Evolutionary conservation across 192 early-diverging fungal genomes (phyloP).

Genomic region (Backusella psychrophila): DNA sequence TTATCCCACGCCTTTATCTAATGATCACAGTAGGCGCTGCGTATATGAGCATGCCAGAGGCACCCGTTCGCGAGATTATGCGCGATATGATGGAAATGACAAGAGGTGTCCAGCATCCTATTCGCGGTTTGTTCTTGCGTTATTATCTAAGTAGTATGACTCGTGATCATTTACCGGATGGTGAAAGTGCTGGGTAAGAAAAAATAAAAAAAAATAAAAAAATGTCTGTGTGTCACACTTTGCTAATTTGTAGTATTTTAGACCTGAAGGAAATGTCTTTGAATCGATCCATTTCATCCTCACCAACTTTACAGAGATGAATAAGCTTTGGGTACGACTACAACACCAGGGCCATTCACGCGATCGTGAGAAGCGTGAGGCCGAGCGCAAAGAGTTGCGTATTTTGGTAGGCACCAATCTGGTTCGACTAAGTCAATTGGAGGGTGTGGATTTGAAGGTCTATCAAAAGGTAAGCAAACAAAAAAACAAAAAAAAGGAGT

Average conservation of each 20-base stretch:
- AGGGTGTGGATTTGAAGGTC: conserved; percentile 78
- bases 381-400: conserved; percentile 92
- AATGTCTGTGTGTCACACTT: too few species aligned
- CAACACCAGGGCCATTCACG: conserved; percentile 95
- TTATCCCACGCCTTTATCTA: conserved; percentile 95
- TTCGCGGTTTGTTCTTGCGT: conserved; percentile 93
- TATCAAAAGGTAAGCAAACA: conserved; percentile 84
- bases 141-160: conserved; percentile 96
- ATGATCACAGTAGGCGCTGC: conserved; percentile 99
- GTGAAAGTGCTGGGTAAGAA: conserved; percentile 51
- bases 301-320: conserved; percentile 99
- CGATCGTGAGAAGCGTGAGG: conserved; percentile 93
- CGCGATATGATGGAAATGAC: conserved; percentile 99
- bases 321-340: conserved; percentile 99
- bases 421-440: conserved; percentile 91
- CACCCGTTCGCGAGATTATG: conserved; percentile 97
- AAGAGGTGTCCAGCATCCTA: conserved; percentile 99
- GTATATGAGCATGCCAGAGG: conserved; percentile 92
- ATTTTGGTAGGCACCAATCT: conserved; percentile 96
- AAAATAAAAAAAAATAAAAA: too few species aligned
- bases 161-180: conserved; percentile 90
- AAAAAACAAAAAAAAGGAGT: not conserved
- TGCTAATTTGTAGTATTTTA: conserved; percentile 11
- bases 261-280: conserved; percentile 79
- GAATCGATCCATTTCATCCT: conserved; percentile 97